phyloP scores from a whole-genome alignment of 2,329 filamentous ascomycete species.

The Monilinia laxa region DNA sequence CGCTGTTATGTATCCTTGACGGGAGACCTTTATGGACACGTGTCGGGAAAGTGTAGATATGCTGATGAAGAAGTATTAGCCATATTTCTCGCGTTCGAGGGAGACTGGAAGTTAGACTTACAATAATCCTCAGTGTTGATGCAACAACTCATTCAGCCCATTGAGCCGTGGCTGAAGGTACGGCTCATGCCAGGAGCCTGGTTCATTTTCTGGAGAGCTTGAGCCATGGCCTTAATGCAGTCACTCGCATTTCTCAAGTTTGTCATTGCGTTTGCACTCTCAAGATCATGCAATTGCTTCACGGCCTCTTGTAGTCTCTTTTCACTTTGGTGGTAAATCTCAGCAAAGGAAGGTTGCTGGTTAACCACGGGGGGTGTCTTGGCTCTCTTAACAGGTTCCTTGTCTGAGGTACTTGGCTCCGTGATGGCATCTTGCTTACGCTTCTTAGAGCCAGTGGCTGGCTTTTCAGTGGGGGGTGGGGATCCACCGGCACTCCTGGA shows the following conservation, averaged over 20 bases:
- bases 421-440: conserved; percentile 36
- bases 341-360: conserved; percentile 35
- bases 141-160: conserved; percentile 32
- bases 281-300: conserved; percentile 37
- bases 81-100: no score
- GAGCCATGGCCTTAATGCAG: conserved; percentile 38
- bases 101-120: conserved; percentile 23
- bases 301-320: conserved; percentile 33
- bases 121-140: conserved; percentile 25
- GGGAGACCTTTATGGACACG: background rate
- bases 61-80: conserved; percentile 7
- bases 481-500: conserved; percentile 30
- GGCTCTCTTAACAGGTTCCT: conserved; percentile 33
- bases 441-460: conserved; percentile 35
- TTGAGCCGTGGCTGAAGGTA: conserved; percentile 29
- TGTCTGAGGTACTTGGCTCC: conserved; percentile 32
- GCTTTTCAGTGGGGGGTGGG: conserved; percentile 30
- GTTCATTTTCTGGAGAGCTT: conserved; percentile 35
- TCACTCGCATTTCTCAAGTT: conserved; percentile 34
- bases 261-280: conserved; percentile 31
- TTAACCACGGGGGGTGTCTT: conserved; percentile 33
- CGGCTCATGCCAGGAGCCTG: conserved; percentile 27
- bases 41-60: conserved; percentile 1
- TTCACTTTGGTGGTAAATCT: conserved; percentile 37
- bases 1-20: background rate